Percentiles rank a stretch among this genome's conserved stretches.
These are phyloP conservation scores for Yamadazyma atlantica DNA, from an alignment of 1,139 yeast genomes.

Conservation along the genomic window DNA sequence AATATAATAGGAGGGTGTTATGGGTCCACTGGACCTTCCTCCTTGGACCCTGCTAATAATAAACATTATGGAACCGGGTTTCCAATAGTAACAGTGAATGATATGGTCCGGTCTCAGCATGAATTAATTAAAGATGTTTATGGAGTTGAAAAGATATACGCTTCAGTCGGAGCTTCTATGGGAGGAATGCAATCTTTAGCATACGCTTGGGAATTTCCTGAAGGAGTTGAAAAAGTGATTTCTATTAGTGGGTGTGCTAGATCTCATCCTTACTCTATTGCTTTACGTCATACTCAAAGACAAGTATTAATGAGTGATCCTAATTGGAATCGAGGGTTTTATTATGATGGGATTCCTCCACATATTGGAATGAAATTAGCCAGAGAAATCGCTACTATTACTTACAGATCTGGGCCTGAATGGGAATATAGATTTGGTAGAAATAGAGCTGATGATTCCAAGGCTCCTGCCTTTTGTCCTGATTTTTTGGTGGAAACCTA, in stretches of 20 bases:
- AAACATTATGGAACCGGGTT: constrained; percentile 80
- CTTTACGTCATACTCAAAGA: constrained; percentile 89
- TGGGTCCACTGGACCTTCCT: constrained; percentile 93
- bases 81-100: constrained; percentile 83
- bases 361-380: constrained; percentile 95
- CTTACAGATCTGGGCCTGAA: constrained; percentile 94
- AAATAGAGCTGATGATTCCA: constrained; percentile 77
- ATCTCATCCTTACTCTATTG: constrained; percentile 92
- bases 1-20: constrained; percentile 93
- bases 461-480: constrained; percentile 86
- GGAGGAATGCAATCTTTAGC: constrained; percentile 97
- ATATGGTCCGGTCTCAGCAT: constrained; percentile 89
- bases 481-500: constrained; percentile 91
- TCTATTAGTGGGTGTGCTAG: constrained; percentile 90
- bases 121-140: constrained; percentile 61
- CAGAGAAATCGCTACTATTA: constrained; percentile 89
- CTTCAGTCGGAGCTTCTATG: constrained; percentile 91
- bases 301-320: constrained; percentile 95
- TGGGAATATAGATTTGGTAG: constrained; percentile 94
- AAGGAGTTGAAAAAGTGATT: constrained; percentile 67
- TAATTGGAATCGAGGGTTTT: constrained; percentile 90
- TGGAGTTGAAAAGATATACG: constrained; percentile 63
- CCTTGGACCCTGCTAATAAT: constrained; percentile 68
- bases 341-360: constrained; percentile 78
- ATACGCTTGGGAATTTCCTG: constrained; percentile 80